Conservation (phyloP, 306 rosid genomes). For the Prunus mume region DNA sequence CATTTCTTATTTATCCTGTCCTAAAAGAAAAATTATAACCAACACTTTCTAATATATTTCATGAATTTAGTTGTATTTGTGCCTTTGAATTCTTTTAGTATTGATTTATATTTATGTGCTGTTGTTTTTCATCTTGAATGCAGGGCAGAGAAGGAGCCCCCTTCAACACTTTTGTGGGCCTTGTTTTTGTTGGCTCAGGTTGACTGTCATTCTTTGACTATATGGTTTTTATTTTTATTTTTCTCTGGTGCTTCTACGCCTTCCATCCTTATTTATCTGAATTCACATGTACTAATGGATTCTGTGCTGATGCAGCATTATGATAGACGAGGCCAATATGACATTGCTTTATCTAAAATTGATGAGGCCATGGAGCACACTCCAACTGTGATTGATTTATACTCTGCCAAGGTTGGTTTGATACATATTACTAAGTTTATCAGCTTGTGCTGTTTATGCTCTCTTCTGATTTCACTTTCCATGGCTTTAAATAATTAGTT, state of each 20-base stretch:
- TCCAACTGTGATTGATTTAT: constrained; percentile 95
- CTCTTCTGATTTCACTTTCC: constrained; percentile 3
- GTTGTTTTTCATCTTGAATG: constrained; percentile 18
- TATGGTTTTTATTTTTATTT: constrained; percentile 1
- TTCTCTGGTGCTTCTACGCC: background rate
- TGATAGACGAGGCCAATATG: constrained; percentile 83
- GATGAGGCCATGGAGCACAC: constrained; percentile 87
- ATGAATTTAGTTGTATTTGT: background rate
- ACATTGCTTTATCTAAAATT: constrained; percentile 72
- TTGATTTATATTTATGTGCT: constrained; percentile 22
- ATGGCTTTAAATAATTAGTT: background rate
- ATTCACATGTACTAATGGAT: constrained; percentile 19
- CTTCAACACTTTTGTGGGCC: constrained; percentile 94
- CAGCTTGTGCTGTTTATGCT: constrained; percentile 10
- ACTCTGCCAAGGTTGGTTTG: constrained; percentile 78
- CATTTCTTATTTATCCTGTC: too few species aligned
- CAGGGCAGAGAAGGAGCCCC: constrained; percentile 82
- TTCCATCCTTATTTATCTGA: background rate
- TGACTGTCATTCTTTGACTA: constrained; percentile 18
- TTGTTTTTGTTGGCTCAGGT: constrained; percentile 96
- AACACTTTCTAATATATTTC: too few species aligned
- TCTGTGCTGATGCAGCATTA: constrained; percentile 73
- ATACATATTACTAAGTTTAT: background rate
- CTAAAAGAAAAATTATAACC: too few species aligned
- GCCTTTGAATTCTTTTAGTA: constrained; percentile 13